Evolutionary conservation across 2,329 filamentous ascomycete species (phyloP), one percentile per base, ranked within the genome.

Genomic region (Arthrocladium fulminans): DNA sequence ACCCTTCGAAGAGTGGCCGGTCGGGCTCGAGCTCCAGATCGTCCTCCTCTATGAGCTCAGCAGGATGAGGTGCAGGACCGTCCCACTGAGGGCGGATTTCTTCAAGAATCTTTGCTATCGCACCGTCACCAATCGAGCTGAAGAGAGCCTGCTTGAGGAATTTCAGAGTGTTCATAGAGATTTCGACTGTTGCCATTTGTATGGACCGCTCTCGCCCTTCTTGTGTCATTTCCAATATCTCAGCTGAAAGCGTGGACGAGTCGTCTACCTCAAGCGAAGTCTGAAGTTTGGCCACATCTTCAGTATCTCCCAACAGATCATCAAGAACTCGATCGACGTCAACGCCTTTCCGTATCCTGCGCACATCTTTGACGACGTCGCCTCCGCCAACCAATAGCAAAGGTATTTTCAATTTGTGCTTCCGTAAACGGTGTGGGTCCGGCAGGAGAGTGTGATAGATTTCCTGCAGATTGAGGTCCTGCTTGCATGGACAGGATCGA

Each of bases 321-420:
- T 48, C 32, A 9, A 50, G 15, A 5, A 48, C 23, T 35, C 29
- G 27, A 4, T 29, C 22, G 1, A 61, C 60, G 27, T 53, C 45
- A 6, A 54, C 45, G 7, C 42, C 48, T 23, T 48, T 59, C 13
- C 59, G 60, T 50, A 76, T 70, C 2, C 51, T 51, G n/a, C 60
- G 51, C 45, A 74, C 52, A 54, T 76, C 73, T 20, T 67, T 54
- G 29, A 72, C 67, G 51, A 70, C 61, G 52, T 75, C 71, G 2
- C 62, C 65, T 2, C 48, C 37, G 30, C 37, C 20, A 20, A 41
- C 32, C 7, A 41, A 4, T 9, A 58, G 60, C 0, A 77, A 44
- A 2, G 76, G 74, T 29, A 67, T 48, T 45, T 76, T 72, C 8
- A 70, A 49, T 51, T 70, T 75, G 30, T 71, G 45, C 13, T 57